phyloP scores from a whole-genome alignment of 2,329 filamentous ascomycete species.

The Paraconiothyrium brasiliense region DNA sequence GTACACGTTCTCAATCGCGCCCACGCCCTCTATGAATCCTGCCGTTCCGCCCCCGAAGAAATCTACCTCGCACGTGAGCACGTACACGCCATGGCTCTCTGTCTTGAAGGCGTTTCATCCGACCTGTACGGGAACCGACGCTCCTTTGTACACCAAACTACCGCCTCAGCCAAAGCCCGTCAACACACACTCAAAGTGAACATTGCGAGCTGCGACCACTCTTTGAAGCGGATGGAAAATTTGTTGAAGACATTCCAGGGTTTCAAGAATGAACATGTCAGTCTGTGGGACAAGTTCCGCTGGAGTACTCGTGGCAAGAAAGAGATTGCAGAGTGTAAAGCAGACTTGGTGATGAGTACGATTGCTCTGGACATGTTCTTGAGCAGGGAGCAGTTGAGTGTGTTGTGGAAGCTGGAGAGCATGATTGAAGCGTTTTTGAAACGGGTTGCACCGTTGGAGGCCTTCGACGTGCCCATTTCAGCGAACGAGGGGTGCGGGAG shows the following conservation, averaged over 20 bases:
- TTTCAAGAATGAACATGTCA: slow-evolving; percentile 18
- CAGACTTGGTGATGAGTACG: slow-evolving; percentile 22
- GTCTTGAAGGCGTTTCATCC: slow-evolving; percentile 26
- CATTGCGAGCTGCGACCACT: slow-evolving; percentile 19
- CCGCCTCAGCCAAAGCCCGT: slow-evolving; percentile 15
- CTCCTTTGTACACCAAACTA: slow-evolving; percentile 22
- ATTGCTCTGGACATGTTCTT: slow-evolving; percentile 23
- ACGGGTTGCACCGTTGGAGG: too few relatives aligned
- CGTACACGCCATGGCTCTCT: slow-evolving; percentile 25
- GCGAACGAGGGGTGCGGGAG: background rate
- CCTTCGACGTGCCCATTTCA: background rate
- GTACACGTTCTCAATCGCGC: slow-evolving; percentile 23
- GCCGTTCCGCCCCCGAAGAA: slow-evolving; percentile 22
- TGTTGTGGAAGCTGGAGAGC: slow-evolving; percentile 23
- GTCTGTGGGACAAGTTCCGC: slow-evolving; percentile 23
- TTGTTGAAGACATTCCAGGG: slow-evolving; percentile 23
- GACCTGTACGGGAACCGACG: slow-evolving; percentile 18
- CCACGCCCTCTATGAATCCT: slow-evolving; percentile 23
- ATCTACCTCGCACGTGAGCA: slow-evolving; percentile 25
- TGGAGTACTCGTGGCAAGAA: slow-evolving; percentile 28
- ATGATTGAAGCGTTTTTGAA: slow-evolving; percentile 19
- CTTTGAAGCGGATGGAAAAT: slow-evolving; percentile 17
- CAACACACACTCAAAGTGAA: slow-evolving; percentile 17
- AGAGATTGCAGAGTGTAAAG: slow-evolving; percentile 26
- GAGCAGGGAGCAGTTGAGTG: slow-evolving; percentile 11